Evolutionary conservation across 2,329 filamentous ascomycete species (phyloP).

Genomic region (Alternaria sp.): DNA sequence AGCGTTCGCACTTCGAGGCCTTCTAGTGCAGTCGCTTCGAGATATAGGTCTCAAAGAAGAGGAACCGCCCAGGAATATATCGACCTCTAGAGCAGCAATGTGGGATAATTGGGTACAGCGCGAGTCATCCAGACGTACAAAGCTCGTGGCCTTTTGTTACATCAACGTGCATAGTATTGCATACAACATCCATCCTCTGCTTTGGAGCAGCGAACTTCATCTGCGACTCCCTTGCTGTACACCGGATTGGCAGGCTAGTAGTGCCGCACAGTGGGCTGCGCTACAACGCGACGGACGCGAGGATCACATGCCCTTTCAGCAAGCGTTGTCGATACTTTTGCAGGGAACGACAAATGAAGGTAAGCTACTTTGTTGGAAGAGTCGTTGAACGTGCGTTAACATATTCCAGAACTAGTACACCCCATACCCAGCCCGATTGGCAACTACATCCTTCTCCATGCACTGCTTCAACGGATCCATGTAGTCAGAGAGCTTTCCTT

Average conservation of each 20-base stretch:
- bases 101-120: slow-evolving; percentile 40
- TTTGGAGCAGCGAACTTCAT: slow-evolving; percentile 39
- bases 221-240: slow-evolving; percentile 36
- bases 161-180: slow-evolving; percentile 43
- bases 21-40: slow-evolving; percentile 36
- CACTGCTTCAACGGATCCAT: slow-evolving; percentile 37
- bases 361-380: background rate
- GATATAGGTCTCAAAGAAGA: slow-evolving; percentile 38
- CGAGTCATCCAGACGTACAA: slow-evolving; percentile 39
- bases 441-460: slow-evolving; percentile 41
- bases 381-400: background rate
- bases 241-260: slow-evolving; percentile 33
- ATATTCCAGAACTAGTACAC: slow-evolving; percentile 19
- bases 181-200: slow-evolving; percentile 39
- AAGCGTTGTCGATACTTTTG: slow-evolving; percentile 35
- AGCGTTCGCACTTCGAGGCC: slow-evolving; percentile 35
- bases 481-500: slow-evolving; percentile 37
- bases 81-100: slow-evolving; percentile 28
- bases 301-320: slow-evolving; percentile 36
- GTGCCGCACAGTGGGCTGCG: slow-evolving; percentile 34
- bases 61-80: slow-evolving; percentile 1
- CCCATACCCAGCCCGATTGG: slow-evolving; percentile 40
- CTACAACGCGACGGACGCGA: slow-evolving; percentile 31
- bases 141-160: slow-evolving; percentile 41
- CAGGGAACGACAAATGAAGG: slow-evolving; percentile 20